Percentiles rank a stretch among this genome's conserved stretches.
Evolutionary conservation across 495 filamentous ascomycete species (phyloP).

Genomic region (Aspergillus indologenus): DNA sequence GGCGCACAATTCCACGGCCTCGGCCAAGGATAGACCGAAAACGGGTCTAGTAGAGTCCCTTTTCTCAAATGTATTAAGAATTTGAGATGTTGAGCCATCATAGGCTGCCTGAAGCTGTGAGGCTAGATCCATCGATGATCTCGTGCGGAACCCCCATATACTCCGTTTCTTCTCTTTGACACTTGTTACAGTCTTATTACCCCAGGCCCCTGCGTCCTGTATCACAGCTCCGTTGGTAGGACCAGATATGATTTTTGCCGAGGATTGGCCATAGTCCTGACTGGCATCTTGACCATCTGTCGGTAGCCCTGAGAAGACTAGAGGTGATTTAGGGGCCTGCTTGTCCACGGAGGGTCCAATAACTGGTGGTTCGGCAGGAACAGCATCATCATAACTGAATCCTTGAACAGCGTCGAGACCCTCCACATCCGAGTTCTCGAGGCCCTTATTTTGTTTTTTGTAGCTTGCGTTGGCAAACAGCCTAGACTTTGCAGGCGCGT

Average conservation of each 20-base stretch:
- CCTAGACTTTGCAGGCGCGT: constrained; percentile 27
- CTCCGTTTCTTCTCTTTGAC: constrained; percentile 85
- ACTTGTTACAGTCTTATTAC: constrained; percentile 56
- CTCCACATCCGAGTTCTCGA: constrained; percentile 40
- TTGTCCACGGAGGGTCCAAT: constrained; percentile 52
- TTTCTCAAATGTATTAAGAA: constrained; percentile 42
- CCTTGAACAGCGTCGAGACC: constrained; percentile 61
- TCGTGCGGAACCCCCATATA: constrained; percentile 85
- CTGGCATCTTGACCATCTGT: constrained; percentile 27
- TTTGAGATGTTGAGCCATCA: constrained; percentile 34
- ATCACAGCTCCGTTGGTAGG: constrained; percentile 86
- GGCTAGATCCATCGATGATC: constrained; percentile 59
- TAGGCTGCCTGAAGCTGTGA: constrained; percentile 35
- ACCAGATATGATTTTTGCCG: constrained; percentile 71
- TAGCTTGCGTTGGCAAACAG: constrained; percentile 20
- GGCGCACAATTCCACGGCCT: constrained; percentile 77
- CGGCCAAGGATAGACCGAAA: constrained; percentile 82
- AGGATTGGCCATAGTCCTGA: constrained; percentile 30
- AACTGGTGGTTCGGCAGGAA: constrained; percentile 67
- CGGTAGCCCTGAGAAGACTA: constrained; percentile 25
- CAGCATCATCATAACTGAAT: constrained; percentile 80
- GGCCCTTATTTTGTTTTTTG: constrained; percentile 48
- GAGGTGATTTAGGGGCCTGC: constrained; percentile 33
- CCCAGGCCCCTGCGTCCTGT: constrained; percentile 83
- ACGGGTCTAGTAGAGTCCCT: constrained; percentile 64